Evolutionary conservation across 306 rosid species (phyloP), one percentile per base, ranked within the genome.

Genomic region (Dicorynia guianensis): DNA sequence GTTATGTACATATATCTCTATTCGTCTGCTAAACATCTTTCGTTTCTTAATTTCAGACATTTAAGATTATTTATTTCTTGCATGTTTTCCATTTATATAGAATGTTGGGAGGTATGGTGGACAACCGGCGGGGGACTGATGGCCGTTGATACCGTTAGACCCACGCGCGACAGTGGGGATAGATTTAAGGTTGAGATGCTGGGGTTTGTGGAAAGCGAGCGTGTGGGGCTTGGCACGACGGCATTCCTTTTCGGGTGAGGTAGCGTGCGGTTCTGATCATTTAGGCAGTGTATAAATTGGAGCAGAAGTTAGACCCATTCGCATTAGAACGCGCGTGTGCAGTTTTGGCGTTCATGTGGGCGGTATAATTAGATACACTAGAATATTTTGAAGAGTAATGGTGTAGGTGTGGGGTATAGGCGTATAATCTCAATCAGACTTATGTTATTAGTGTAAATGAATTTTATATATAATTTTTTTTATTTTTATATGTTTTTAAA

Each of bases 171-270:
- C 30, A 62, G 73, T 79, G 63, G 75, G 63, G 0, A 8, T 3
- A 1, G 35, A 38, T 3, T 19, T 11, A 2, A 25, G 30, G 2
- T 25, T 25, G 30, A 25, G 72, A 5, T n/a, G 49, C 34, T 12
- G 4, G 72, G 34, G 5, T 3, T 25, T 25, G 85, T 62, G 87
- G 59, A 75, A 80, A 76, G 83, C 83, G 79, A 80, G 86, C 90
- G 89, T 84, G 89, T 89, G 93, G 84, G 83, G 82, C 46, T 55
- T 61, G 67, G 84, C 67, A 76, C 69, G 64, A 85, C 82, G 79
- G 77, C 79, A 75, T 80, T 66, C 79, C 77, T 20, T 81, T 81
- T 71, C 2, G 30, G 30, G 30, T 25, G 30, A 25, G 1, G 30
- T 25, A 67, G 75, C 39, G 72, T 53, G 90, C 70, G 84, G 57